A percentile compares a stretch with the other conserved stretches of the same genome.
Conservation (phyloP, 1,139 yeast genomes). For the Hyphopichia khmerensis region DNA sequence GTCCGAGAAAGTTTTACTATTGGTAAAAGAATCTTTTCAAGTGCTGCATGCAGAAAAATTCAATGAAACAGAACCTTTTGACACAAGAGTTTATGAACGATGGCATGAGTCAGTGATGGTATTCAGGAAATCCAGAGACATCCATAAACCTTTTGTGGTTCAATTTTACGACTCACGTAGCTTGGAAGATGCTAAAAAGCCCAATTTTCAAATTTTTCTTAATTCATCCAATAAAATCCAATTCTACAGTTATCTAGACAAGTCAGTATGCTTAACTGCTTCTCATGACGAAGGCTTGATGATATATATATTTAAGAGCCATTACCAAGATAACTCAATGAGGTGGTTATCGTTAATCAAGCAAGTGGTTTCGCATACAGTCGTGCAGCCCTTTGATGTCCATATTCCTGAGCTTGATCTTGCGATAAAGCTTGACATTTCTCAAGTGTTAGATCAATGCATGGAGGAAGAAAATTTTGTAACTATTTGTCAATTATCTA, state of each 20-base stretch:
- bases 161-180: slow-evolving; percentile 59
- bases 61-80: slow-evolving; percentile 48
- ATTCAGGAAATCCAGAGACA: slow-evolving; percentile 55
- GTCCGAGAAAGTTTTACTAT: slow-evolving; percentile 63
- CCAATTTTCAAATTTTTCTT: slow-evolving; percentile 23
- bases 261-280: slow-evolving; percentile 57
- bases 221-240: slow-evolving; percentile 31
- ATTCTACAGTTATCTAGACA: slow-evolving; percentile 67
- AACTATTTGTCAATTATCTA: slow-evolving; percentile 11
- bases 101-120: slow-evolving; percentile 78
- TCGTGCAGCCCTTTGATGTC: slow-evolving; percentile 29
- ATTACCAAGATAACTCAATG: slow-evolving; percentile 51
- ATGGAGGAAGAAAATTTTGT: slow-evolving; percentile 8
- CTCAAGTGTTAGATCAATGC: slow-evolving; percentile 23
- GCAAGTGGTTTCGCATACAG: slow-evolving; percentile 33
- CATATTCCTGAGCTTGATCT: slow-evolving; percentile 53
- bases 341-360: slow-evolving; percentile 65
- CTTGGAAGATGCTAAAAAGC: slow-evolving; percentile 23
- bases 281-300: slow-evolving; percentile 24
- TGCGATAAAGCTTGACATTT: slow-evolving; percentile 43
- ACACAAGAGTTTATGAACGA: slow-evolving; percentile 59
- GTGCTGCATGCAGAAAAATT: slow-evolving; percentile 11
- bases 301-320: slow-evolving; percentile 56
- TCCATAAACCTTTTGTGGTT: slow-evolving; percentile 49
- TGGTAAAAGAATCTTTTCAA: slow-evolving; percentile 41